These are phyloP conservation scores for Silene uniflora DNA, from an alignment of 148 eudicot genomes.

Conservation along the genomic window DNA sequence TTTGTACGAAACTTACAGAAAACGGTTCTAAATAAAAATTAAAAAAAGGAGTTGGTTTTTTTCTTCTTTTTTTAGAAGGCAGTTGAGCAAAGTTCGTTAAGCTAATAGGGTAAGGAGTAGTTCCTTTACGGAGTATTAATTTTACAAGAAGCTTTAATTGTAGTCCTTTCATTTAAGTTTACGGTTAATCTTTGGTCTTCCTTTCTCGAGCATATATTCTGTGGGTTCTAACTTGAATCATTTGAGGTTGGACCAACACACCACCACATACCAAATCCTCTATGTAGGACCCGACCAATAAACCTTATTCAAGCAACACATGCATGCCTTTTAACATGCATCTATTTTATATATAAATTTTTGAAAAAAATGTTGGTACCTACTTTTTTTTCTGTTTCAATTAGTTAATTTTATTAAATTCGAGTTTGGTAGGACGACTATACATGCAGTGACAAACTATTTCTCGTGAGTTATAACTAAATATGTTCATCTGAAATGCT, in stretches of 20 bases:
- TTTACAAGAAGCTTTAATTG: background rate
- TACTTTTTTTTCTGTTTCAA: too few species aligned
- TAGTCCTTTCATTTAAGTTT: background rate
- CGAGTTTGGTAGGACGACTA: background rate
- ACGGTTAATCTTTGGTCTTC: background rate
- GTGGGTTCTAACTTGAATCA: constrained; percentile 2
- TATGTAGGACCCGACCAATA: background rate
- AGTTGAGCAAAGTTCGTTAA: background rate
- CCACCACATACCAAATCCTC: background rate
- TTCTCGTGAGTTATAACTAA: too few species aligned
- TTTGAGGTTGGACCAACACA: constrained; percentile 3
- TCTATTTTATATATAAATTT: too few species aligned
- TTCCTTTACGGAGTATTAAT: background rate
- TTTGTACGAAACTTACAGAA: too few species aligned
- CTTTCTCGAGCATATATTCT: constrained; percentile 2
- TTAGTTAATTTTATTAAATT: background rate
- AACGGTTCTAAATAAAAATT: too few species aligned
- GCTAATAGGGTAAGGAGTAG: background rate
- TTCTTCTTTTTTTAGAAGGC: too few species aligned
- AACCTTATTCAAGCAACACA: background rate
- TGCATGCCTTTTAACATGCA: background rate
- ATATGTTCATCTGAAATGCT: too few species aligned
- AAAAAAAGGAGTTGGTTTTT: background rate
- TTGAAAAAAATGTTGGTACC: too few species aligned
- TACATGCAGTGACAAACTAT: too few species aligned